Base-by-base conservation (phyloP, 2,329 filamentous ascomycete species). In the Didymella pinodella region DNA sequence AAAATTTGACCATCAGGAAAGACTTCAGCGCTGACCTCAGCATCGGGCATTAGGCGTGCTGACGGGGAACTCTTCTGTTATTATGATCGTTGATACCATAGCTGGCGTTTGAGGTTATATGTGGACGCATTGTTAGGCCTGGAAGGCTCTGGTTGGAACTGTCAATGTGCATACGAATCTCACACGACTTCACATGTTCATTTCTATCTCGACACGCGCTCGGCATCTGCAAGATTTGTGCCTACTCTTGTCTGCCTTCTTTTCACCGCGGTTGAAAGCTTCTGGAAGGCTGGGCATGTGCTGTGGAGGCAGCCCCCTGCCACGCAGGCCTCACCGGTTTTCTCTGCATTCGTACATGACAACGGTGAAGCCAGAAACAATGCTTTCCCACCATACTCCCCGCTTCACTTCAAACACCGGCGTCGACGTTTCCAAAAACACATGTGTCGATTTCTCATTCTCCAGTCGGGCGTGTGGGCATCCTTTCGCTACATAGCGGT, bases 1-100 rank as follows among this genome's bases (percentile, higher is more conserved):
- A 78, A 50, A 81, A 85, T 58, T 65, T 85, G 64, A 78, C 69
- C 1, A 83, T 85, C 22, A 69, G 78, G 48, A 79, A 75, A 58
- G 83, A 85, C 62, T 78, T 73, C 28, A 75, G 71, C 22, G 79
- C 79, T 6, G 79, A 81, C 59, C 67, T 80, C 26, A 72, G 70
- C 47, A 64, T 73, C 46, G 71, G 71, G 0, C 31, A 48, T 34
- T 59, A n/a, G 16, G 22, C 36, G 32, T 18, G 10, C 16, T 18
- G 12, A 16, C 2, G 38, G 14, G n/a, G 6, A 4, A 10, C 10
- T 14, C 2, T 32, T 40, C 32, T 31, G 40, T 45, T 56, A 28
- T 54, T 49, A 22, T 40, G n/a, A 56, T 28, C 25, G 40, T 56
- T 16, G 46, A 49, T 56, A 56, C 47, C 46, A 54, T 48, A 7